phyloP scores from a whole-genome alignment of 2,329 filamentous ascomycete species.

The Colletotrichum spinosum region DNA sequence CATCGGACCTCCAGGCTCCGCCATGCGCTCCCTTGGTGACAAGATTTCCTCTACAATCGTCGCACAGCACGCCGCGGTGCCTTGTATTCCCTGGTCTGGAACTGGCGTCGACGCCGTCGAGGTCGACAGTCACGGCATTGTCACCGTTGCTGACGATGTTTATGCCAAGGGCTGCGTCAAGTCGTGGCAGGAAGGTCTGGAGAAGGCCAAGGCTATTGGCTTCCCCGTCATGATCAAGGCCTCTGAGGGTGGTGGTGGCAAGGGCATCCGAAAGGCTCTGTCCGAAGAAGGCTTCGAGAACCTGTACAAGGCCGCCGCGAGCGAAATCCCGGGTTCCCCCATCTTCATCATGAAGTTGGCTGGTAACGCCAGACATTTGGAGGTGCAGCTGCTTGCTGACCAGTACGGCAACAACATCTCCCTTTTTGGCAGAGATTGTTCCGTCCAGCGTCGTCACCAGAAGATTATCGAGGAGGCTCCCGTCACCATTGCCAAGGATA shows the following conservation, averaged over 20 bases:
- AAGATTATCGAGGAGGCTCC: conserved; percentile 99
- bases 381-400: conserved; percentile 96
- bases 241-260: conserved; percentile 98
- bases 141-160: conserved; percentile 87
- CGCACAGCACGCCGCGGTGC: conserved; percentile 94
- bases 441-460: conserved; percentile 96
- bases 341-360: conserved; percentile 99
- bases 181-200: conserved; percentile 89
- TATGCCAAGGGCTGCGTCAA: conserved; percentile 93
- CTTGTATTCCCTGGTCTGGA: conserved; percentile 99
- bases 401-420: conserved; percentile 99
- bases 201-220: conserved; percentile 88
- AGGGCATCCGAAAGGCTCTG: conserved; percentile 97
- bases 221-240: conserved; percentile 99
- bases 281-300: conserved; percentile 85
- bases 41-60: conserved; percentile 99
- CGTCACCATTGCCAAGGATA: conserved; percentile 91
- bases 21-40: conserved; percentile 98
- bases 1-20: conserved; percentile 96
- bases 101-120: conserved; percentile 86
- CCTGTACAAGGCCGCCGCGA: conserved; percentile 95
- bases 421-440: conserved; percentile 97
- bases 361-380: conserved; percentile 94
- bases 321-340: conserved; percentile 96
- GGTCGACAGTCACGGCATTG: conserved; percentile 85